Evolutionary conservation across 2,329 filamentous ascomycete genomes (phyloP).

Genomic region (Dactylonectria estremocensis): DNA sequence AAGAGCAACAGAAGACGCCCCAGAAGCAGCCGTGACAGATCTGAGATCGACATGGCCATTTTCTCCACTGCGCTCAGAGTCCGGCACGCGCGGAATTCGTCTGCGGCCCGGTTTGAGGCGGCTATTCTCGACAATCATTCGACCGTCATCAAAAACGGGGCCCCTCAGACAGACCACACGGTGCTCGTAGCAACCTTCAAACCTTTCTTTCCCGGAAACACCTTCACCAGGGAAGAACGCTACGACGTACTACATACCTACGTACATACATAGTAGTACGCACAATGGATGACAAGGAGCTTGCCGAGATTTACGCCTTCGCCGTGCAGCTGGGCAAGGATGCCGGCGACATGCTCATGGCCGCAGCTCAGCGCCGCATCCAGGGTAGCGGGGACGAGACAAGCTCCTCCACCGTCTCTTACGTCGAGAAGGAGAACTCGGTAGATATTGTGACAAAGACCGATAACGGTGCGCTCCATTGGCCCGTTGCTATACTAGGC

Average conservation of each 20-base stretch:
- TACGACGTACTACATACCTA: slow-evolving; percentile 14
- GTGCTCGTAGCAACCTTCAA: neutral
- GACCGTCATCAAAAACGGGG: slow-evolving; percentile 32
- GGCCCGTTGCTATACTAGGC: neutral
- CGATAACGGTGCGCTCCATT: slow-evolving; percentile 71
- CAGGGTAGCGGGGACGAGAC: slow-evolving; percentile 35
- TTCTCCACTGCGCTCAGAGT: slow-evolving; percentile 41
- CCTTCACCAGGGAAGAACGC: slow-evolving; percentile 30
- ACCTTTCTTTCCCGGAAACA: slow-evolving; percentile 5
- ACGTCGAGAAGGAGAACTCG: slow-evolving; percentile 78
- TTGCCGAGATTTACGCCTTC: slow-evolving; percentile 79
- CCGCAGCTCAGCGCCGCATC: slow-evolving; percentile 63
- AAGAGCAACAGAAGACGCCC: neutral
- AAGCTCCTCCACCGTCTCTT: slow-evolving; percentile 39
- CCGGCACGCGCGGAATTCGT: slow-evolving; percentile 32
- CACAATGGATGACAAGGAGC: slow-evolving; percentile 60
- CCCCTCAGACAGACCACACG: neutral
- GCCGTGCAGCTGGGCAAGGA: slow-evolving; percentile 79
- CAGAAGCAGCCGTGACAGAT: slow-evolving; percentile 11
- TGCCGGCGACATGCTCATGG: slow-evolving; percentile 77
- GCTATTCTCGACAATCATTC: slow-evolving; percentile 32
- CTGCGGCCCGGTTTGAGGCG: slow-evolving; percentile 35
- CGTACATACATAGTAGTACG: no score
- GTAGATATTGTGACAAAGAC: slow-evolving; percentile 86
- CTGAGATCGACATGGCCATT: slow-evolving; percentile 12